A percentile compares a stretch with the other conserved stretches of the same genome.
These are phyloP conservation scores for Suhomyces taliae DNA, from an alignment of 1,139 yeast genomes.

Conservation along the genomic window DNA sequence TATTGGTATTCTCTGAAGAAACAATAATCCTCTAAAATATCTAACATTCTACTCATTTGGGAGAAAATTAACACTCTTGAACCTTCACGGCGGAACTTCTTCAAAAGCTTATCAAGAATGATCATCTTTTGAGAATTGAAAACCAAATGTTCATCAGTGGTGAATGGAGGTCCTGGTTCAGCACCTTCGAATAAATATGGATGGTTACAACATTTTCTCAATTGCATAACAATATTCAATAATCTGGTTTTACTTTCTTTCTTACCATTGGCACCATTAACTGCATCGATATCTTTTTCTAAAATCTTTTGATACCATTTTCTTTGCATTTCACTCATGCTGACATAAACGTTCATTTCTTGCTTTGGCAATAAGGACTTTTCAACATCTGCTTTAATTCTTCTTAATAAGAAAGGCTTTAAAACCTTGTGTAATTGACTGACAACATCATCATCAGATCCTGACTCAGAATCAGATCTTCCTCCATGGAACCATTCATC, in stretches of 20 bases:
- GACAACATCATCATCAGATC: slow-evolving; percentile 56
- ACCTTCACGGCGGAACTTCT: slow-evolving; percentile 63
- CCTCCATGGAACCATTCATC: slow-evolving; percentile 65
- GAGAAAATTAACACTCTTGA: slow-evolving; percentile 76
- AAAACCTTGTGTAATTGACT: slow-evolving; percentile 88
- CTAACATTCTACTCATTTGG: slow-evolving; percentile 80
- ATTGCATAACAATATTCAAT: slow-evolving; percentile 78
- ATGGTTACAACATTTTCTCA: slow-evolving; percentile 81
- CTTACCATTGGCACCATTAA: slow-evolving; percentile 75
- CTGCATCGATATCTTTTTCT: slow-evolving; percentile 82
- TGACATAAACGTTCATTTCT: slow-evolving; percentile 69
- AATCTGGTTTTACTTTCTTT: slow-evolving; percentile 74
- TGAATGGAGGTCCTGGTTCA: slow-evolving; percentile 84
- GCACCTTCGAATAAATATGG: slow-evolving; percentile 85
- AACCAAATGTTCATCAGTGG: slow-evolving; percentile 79
- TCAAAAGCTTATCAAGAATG: slow-evolving; percentile 65
- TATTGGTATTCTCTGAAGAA: slow-evolving; percentile 64
- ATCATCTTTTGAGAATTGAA: slow-evolving; percentile 72
- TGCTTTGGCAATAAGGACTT: slow-evolving; percentile 73
- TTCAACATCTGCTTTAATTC: slow-evolving; percentile 79
- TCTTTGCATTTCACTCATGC: slow-evolving; percentile 75
- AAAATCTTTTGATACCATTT: slow-evolving; percentile 73
- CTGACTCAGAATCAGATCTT: slow-evolving; percentile 28
- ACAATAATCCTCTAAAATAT: slow-evolving; percentile 77
- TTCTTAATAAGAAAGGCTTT: slow-evolving; percentile 69